These are phyloP conservation scores for Lotus japonicus DNA, from an alignment of 306 rosid genomes.

Conservation along the genomic window DNA sequence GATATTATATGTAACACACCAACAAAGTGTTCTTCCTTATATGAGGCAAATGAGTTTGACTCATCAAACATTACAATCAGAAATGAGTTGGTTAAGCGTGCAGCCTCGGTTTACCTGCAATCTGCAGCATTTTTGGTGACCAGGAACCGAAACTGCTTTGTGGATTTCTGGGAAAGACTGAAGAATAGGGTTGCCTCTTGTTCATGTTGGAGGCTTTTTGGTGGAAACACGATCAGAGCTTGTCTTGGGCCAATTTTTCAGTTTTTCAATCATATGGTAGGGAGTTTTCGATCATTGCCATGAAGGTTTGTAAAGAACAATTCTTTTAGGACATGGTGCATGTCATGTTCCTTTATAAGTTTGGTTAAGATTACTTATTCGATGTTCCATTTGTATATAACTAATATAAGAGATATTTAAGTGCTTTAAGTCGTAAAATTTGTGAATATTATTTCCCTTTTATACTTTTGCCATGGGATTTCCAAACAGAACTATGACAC, in stretches of 20 bases:
- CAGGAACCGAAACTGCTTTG: conserved; percentile 31
- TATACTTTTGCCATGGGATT: too few relatives aligned
- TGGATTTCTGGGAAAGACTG: conserved; percentile 40
- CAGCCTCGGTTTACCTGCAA: conserved; percentile 61
- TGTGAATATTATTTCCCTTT: too few relatives aligned
- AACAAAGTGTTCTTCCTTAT: background rate
- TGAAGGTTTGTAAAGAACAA: background rate
- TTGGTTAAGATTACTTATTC: background rate
- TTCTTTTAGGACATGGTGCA: too few relatives aligned
- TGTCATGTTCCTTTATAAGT: background rate
- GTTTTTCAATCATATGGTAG: conserved; percentile 27
- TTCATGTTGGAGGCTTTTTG: too few relatives aligned
- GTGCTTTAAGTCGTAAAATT: background rate
- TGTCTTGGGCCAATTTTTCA: conserved; percentile 39
- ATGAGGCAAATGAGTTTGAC: conserved; percentile 39
- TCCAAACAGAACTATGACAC: too few relatives aligned
- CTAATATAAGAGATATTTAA: too few relatives aligned
- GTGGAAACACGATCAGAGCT: too few relatives aligned
- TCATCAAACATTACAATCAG: conserved; percentile 40
- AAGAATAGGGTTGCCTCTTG: conserved; percentile 19
- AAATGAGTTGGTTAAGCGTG: conserved; percentile 55
- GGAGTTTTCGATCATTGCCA: conserved; percentile 11
- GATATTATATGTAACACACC: conserved; percentile 47
- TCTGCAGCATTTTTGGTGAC: conserved; percentile 37
- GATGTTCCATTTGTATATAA: too few relatives aligned